Conservation (phyloP, 106 monocot species). For the Gastrodia elata region DNA sequence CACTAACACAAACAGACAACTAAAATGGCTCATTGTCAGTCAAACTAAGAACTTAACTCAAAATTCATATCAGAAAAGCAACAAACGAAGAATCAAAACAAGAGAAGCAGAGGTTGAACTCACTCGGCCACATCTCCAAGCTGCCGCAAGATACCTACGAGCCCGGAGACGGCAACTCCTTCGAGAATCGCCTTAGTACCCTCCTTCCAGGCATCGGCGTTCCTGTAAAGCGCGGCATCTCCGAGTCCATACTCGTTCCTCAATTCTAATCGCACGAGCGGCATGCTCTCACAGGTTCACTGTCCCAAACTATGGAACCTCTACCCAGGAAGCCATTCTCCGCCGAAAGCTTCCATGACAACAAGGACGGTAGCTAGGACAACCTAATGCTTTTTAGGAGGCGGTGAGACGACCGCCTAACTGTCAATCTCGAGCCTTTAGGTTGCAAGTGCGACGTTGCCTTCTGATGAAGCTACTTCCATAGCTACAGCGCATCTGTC, state of each 20-base stretch:
- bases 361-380: background rate
- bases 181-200: constrained; percentile 65
- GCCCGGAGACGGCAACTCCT: constrained; percentile 67
- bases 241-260: constrained; percentile 49
- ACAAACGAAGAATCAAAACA: background rate
- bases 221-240: constrained; percentile 31
- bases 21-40: background rate
- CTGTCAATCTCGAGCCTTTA: constrained; percentile 6
- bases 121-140: constrained; percentile 82
- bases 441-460: background rate
- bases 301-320: background rate
- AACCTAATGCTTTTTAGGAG: background rate
- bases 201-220: constrained; percentile 18
- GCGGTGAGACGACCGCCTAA: constrained; percentile 4
- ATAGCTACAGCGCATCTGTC: too few species aligned
- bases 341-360: background rate
- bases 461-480: background rate
- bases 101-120: constrained; percentile 13
- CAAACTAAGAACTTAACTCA: background rate
- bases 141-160: constrained; percentile 75
- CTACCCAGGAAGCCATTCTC: background rate
- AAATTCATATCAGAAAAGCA: background rate
- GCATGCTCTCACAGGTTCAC: constrained; percentile 28
- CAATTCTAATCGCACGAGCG: constrained; percentile 34
- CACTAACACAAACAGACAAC: background rate